Conservation (phyloP, 192 early-diverging fungal species). For the Haplosporangium gracile region DNA sequence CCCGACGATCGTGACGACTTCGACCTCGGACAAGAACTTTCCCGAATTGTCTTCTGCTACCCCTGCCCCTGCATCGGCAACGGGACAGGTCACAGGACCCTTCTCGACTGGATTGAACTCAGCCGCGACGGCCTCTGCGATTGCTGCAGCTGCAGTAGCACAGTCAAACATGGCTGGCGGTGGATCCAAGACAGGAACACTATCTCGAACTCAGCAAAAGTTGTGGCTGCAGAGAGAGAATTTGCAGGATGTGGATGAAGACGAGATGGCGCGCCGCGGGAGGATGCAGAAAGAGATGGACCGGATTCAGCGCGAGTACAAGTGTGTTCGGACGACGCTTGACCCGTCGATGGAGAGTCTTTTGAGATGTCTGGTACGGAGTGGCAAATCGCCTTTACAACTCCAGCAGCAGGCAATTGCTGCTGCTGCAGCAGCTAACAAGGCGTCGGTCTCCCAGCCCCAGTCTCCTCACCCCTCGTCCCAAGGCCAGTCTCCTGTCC, state of each 20-base stretch:
- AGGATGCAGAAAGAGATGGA: slow-evolving; percentile 52
- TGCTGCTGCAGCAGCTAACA: background rate
- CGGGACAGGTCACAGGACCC: slow-evolving; percentile 2
- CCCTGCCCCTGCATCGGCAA: background rate
- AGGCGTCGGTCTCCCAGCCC: background rate
- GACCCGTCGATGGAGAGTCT: slow-evolving; percentile 43
- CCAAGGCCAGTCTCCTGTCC: background rate
- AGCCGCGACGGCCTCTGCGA: slow-evolving; percentile 22
- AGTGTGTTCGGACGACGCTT: slow-evolving; percentile 36
- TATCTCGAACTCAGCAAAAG: slow-evolving; percentile 52
- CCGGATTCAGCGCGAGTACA: slow-evolving; percentile 46
- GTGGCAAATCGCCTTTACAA: slow-evolving; percentile 27
- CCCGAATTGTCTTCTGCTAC: background rate
- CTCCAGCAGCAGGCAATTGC: slow-evolving; percentile 19
- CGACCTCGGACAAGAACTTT: slow-evolving; percentile 28
- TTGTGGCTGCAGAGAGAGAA: slow-evolving; percentile 52
- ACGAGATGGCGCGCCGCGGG: slow-evolving; percentile 50
- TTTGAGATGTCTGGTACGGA: slow-evolving; percentile 36
- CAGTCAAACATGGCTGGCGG: slow-evolving; percentile 34
- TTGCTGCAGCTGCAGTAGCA: slow-evolving; percentile 48
- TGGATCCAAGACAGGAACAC: slow-evolving; percentile 41
- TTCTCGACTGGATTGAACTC: background rate
- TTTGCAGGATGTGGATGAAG: slow-evolving; percentile 45
- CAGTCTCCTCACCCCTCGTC: background rate
- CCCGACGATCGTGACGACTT: slow-evolving; percentile 42